phyloP scores from a whole-genome alignment of 805 yeast species.

The Candida cerambycidarum region DNA sequence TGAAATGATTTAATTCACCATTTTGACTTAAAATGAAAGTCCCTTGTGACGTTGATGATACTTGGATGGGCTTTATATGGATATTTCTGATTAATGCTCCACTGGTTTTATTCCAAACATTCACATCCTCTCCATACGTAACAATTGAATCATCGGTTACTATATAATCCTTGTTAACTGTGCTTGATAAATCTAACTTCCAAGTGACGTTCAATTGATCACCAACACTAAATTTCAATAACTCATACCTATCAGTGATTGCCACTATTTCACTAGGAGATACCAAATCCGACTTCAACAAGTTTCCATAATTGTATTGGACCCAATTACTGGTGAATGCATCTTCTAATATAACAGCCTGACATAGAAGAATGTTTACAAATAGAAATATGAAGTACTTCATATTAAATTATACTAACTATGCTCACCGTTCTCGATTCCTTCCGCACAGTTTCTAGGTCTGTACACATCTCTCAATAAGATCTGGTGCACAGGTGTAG shows the following conservation, averaged over 20 bases:
- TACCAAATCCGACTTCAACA: slow-evolving; percentile 8
- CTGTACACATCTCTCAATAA: too few relatives aligned
- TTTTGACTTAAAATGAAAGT: slow-evolving; percentile 2
- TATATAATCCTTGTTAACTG: neutral
- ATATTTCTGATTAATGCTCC: slow-evolving; percentile 5
- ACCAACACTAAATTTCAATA: slow-evolving; percentile 1
- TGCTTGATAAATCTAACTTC: slow-evolving; percentile 8
- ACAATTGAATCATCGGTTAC: neutral
- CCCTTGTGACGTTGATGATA: slow-evolving; percentile 2
- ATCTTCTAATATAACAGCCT: slow-evolving; percentile 11
- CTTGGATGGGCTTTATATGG: neutral
- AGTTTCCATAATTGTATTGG: slow-evolving; percentile 11
- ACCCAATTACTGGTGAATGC: slow-evolving; percentile 18
- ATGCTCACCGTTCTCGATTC: neutral
- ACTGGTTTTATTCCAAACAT: slow-evolving; percentile 7
- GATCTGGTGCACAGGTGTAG: too few relatives aligned
- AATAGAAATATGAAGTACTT: neutral
- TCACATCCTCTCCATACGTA: slow-evolving; percentile 3
- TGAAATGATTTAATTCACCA: neutral
- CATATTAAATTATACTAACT: neutral
- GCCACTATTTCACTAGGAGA: slow-evolving; percentile 4
- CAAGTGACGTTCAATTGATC: slow-evolving; percentile 4
- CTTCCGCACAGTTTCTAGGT: too few relatives aligned
- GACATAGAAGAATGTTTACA: slow-evolving; percentile 4
- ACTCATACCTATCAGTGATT: slow-evolving; percentile 6